phyloP scores from a whole-genome alignment of 1,284 basidiomycete species.

The Microstroma glucosiphilum region DNA sequence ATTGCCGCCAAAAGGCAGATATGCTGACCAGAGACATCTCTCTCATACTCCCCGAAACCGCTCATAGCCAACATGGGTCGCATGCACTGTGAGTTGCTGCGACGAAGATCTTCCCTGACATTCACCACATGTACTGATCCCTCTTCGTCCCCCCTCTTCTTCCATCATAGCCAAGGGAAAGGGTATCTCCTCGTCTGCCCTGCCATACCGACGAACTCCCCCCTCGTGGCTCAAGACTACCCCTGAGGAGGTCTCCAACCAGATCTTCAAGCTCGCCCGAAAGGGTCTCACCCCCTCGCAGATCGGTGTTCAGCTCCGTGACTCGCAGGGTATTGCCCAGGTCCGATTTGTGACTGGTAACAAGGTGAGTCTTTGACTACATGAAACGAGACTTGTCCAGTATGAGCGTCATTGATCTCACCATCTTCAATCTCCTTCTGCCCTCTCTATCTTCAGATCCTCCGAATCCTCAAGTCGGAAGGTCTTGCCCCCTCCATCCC shows the following conservation, averaged over 20 bases:
- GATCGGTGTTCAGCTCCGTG: slow-evolving; percentile 95
- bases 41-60: too few relatives aligned
- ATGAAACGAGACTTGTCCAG: background rate
- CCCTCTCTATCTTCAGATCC: slow-evolving; percentile 57
- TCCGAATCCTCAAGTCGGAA: slow-evolving; percentile 92
- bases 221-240: slow-evolving; percentile 96
- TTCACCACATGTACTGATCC: background rate
- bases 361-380: slow-evolving; percentile 56
- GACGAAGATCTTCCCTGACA: background rate
- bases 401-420: background rate
- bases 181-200: slow-evolving; percentile 70
- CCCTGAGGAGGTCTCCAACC: slow-evolving; percentile 88
- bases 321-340: slow-evolving; percentile 90
- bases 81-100: slow-evolving; percentile 43
- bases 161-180: slow-evolving; percentile 45
- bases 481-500: slow-evolving; percentile 95
- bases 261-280: slow-evolving; percentile 93
- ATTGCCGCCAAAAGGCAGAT: too few relatives aligned
- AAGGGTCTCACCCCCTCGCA: slow-evolving; percentile 97
- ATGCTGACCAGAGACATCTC: too few relatives aligned
- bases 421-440: background rate
- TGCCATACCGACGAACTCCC: slow-evolving; percentile 91
- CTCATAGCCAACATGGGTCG: slow-evolving; percentile 47
- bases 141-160: background rate
- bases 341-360: slow-evolving; percentile 97